phyloP scores from a whole-genome alignment of 345 rosid species.

The Camelina sativa region DNA sequence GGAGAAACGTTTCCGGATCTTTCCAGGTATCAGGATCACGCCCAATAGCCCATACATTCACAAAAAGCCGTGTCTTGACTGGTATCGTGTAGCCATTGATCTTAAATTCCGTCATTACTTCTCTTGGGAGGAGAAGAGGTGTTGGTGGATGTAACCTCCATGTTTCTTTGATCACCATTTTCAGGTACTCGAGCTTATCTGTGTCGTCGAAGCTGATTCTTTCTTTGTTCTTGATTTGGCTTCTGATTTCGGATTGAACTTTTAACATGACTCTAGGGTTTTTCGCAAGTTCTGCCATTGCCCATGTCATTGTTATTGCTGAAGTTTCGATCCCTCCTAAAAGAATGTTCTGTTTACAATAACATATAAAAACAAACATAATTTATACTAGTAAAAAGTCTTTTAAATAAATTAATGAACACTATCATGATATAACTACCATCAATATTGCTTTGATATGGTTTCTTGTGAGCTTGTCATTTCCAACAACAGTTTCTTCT shows the following conservation, averaged over 20 bases:
- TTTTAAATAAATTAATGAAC: no score
- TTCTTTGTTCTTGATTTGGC: slow-evolving; percentile 33
- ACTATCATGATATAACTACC: slow-evolving; percentile 1
- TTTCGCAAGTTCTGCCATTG: slow-evolving; percentile 50
- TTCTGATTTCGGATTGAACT: slow-evolving; percentile 50
- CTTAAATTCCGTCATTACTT: slow-evolving; percentile 46
- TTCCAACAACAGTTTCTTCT: slow-evolving; percentile 30
- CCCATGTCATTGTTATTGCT: slow-evolving; percentile 43
- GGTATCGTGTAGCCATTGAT: slow-evolving; percentile 45
- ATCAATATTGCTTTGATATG: slow-evolving; percentile 37
- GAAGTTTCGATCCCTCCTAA: slow-evolving; percentile 31
- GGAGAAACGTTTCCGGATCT: slow-evolving; percentile 34
- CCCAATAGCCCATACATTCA: slow-evolving; percentile 60
- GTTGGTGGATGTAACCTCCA: slow-evolving; percentile 58
- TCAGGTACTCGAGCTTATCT: slow-evolving; percentile 45
- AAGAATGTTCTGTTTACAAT: slow-evolving; percentile 40
- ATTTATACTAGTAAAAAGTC: no score
- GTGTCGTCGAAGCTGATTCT: slow-evolving; percentile 36
- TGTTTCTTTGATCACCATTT: slow-evolving; percentile 55
- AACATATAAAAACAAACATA: not conserved
- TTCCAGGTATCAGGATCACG: slow-evolving; percentile 49
- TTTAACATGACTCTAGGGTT: slow-evolving; percentile 50
- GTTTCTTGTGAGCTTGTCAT: slow-evolving; percentile 8
- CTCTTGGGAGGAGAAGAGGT: slow-evolving; percentile 53
- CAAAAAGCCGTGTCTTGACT: slow-evolving; percentile 46